A percentile compares a stretch with the other conserved stretches of the same genome.
Evolutionary conservation across 495 filamentous ascomycete genomes (phyloP).

Genomic region (Viridothelium virens): DNA sequence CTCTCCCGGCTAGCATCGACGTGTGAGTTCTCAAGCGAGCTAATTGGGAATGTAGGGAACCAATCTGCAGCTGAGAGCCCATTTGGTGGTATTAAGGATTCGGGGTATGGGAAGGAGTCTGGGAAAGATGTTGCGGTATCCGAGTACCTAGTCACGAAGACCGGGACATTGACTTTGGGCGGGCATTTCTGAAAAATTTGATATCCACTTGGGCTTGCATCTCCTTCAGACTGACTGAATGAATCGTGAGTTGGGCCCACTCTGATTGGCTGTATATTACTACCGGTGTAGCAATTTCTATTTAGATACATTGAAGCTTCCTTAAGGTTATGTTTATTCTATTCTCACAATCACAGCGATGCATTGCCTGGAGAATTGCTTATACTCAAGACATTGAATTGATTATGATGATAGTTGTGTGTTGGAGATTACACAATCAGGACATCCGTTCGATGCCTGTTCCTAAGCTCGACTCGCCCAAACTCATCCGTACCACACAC

Average conservation of each 20-base stretch:
- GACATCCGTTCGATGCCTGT: not conserved
- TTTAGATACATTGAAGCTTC: too few relatives aligned
- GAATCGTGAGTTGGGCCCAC: too few relatives aligned
- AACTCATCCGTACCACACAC: not conserved
- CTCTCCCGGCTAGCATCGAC: not conserved
- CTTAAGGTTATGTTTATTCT: too few relatives aligned
- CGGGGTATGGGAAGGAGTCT: conserved; percentile 68
- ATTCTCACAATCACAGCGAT: too few relatives aligned
- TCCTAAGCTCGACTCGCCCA: not conserved
- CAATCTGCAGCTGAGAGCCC: conserved; percentile 61
- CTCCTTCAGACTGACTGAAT: too few relatives aligned
- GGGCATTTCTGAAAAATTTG: conserved; percentile 20
- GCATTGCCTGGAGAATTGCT: too few relatives aligned
- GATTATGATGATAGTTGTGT: not conserved
- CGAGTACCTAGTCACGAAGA: conserved; percentile 67
- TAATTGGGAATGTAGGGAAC: conserved; percentile 39
- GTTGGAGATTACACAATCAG: not conserved
- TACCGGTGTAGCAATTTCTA: too few relatives aligned
- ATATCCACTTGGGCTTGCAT: too few relatives aligned
- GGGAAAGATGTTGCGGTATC: conserved; percentile 63
- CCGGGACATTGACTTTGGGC: conserved; percentile 32
- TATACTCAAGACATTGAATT: not conserved
- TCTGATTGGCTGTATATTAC: too few relatives aligned
- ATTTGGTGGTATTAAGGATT: conserved; percentile 70
- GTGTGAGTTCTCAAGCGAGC: conserved; percentile 16